A percentile compares a stretch with the other conserved stretches of the same genome.
Evolutionary conservation across 768 basidiomycete genomes (phyloP).

Genomic region (Boletus coccyginus): DNA sequence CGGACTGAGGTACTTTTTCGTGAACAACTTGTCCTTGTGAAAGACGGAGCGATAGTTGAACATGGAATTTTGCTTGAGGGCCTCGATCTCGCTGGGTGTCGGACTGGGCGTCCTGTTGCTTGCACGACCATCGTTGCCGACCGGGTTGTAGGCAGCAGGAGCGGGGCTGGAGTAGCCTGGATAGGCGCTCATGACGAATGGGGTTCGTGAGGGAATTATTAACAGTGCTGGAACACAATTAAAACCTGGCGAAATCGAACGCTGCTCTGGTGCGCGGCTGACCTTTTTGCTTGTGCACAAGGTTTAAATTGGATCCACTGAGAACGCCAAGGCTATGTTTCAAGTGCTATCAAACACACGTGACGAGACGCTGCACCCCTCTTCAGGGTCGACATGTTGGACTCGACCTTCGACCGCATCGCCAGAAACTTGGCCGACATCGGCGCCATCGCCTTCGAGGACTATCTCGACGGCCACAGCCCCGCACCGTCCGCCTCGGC

Average conservation of each 20-base stretch:
- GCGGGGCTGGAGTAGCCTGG: conserved; percentile 9
- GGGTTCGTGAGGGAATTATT: neutral
- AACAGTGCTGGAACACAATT: neutral
- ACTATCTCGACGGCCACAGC: conserved; percentile 19
- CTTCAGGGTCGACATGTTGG: too few species aligned
- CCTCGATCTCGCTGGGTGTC: conserved; percentile 56
- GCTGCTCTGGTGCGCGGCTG: too few species aligned
- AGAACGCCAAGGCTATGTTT: too few species aligned
- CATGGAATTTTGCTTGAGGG: conserved; percentile 39
- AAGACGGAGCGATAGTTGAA: conserved; percentile 45
- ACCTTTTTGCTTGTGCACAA: too few species aligned
- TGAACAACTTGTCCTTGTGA: conserved; percentile 50
- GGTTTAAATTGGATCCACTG: too few species aligned
- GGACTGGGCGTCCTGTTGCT: conserved; percentile 55
- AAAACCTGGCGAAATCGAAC: too few species aligned
- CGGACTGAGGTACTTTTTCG: conserved; percentile 58
- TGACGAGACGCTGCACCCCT: neutral
- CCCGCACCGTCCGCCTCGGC: neutral
- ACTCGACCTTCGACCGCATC: conserved; percentile 16
- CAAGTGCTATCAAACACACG: neutral
- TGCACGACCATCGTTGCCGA: conserved; percentile 14
- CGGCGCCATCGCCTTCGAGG: conserved; percentile 27
- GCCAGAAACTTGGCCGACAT: conserved; percentile 26
- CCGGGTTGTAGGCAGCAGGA: conserved; percentile 9
- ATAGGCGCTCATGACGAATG: conserved; percentile 18